Evolutionary conservation across 371 early-diverging fungal species (phyloP), one percentile per base, ranked within the genome.

Genomic region (Umbelopsis sp.): DNA sequence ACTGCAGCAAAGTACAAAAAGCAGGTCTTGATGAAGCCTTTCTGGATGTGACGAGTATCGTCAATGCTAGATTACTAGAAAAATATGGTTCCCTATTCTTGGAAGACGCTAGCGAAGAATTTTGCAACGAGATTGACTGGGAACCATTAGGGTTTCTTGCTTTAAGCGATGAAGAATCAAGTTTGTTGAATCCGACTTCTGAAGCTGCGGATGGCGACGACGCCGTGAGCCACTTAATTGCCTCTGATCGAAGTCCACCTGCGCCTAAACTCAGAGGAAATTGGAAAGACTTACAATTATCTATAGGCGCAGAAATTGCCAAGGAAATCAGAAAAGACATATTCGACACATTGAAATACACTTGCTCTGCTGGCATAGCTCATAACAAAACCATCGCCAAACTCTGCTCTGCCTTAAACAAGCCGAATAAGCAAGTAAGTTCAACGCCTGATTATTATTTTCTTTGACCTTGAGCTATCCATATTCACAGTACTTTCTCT

Each of bases 21-120:
- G 87, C 91, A 32, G 91, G 92, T 0, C 70, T 86, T n/a, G 96
- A 97, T 70, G 97, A 97, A 74, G 94, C 91, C 0, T 96, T 89
- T 69, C 76, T 97, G 76, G 98, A 97, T 75, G 85, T 93, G 12
- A 91, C 96, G 6, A 85, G 83, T 10, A 71, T 76, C 24, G 92
- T 94, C 0, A 87, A 92, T 63, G 68, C 83, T 44, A 73, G 82
- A 16, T 76, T 94, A 14, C 69, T 75, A 63, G 80, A 76, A 6
- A 73, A 77, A 50, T 85, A 86, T 70, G 76, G 77, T 22, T 52
- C 71, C 5, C 76, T 76, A n/a, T 69, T 70, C 18, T 46, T 72
- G 29, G 80, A 78, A 18, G 70, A 44, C 50, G 2, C 74, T n/a
- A 70, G 75, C 18, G 79, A 78, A 25, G 44, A 62, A 1, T 70